A percentile compares a stretch with the other conserved stretches of the same genome.
phyloP scores from a whole-genome alignment of 75 land plant genomes.

The Cupressus sempervirens region DNA sequence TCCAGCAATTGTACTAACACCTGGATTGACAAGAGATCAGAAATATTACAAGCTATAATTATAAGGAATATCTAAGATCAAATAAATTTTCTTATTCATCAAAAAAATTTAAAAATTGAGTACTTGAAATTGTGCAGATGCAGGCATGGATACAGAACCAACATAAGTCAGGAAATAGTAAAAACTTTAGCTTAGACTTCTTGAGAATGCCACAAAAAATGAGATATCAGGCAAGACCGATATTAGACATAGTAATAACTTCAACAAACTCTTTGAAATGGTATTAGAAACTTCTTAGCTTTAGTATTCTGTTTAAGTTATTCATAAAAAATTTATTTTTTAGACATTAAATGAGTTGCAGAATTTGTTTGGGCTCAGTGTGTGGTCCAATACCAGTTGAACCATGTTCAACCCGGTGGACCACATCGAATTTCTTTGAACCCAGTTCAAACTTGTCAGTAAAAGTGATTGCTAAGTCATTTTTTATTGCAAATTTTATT shows the following conservation, averaged over 20 bases:
- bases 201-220: not conserved
- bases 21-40: conserved; percentile 13
- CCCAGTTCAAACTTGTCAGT: too few relatives aligned
- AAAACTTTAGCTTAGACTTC: not conserved
- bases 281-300: not conserved
- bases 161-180: not conserved
- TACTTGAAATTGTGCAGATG: not conserved
- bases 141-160: not conserved
- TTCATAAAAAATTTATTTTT: too few relatives aligned
- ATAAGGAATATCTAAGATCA: not conserved
- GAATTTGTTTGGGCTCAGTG: too few relatives aligned
- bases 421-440: too few relatives aligned
- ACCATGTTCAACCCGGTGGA: too few relatives aligned
- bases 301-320: too few relatives aligned
- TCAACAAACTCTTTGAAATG: not conserved
- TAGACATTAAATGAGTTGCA: too few relatives aligned
- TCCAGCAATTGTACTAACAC: conserved; percentile 71
- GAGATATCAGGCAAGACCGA: not conserved
- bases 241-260: too few relatives aligned
- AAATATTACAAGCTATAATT: not conserved
- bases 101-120: not conserved
- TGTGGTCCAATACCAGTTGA: too few relatives aligned
- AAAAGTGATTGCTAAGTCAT: too few relatives aligned
- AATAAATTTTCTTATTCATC: not conserved
- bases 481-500: too few relatives aligned